Conservation (phyloP, 805 yeast genomes). For the Saturnispora quitensis region DNA sequence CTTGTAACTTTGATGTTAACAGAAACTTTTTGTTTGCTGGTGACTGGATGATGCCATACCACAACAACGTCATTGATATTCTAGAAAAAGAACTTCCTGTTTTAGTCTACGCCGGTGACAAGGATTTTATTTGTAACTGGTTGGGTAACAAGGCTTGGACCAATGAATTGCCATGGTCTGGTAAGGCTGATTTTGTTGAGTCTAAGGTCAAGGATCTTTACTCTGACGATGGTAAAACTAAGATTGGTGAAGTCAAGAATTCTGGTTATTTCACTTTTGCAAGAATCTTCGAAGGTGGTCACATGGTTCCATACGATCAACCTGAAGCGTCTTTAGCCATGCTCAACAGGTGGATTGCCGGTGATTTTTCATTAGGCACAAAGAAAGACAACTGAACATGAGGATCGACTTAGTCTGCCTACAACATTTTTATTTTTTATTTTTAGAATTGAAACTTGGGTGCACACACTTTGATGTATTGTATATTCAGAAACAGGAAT, state of each 20-base stretch:
- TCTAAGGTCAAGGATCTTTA: conserved; percentile 21
- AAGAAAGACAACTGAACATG: background rate
- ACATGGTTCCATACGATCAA: conserved; percentile 88
- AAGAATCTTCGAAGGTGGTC: conserved; percentile 77
- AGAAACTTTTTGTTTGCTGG: conserved; percentile 47
- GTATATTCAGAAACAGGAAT: too few species aligned
- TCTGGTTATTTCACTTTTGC: conserved; percentile 64
- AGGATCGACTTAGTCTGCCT: background rate
- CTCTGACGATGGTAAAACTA: conserved; percentile 27
- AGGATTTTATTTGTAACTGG: conserved; percentile 91
- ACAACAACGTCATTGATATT: conserved; percentile 44
- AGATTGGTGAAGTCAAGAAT: conserved; percentile 69
- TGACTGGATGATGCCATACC: conserved; percentile 61
- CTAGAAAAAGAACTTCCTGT: conserved; percentile 69
- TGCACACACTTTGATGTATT: background rate
- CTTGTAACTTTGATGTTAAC: conserved; percentile 44
- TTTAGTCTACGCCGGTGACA: conserved; percentile 87
- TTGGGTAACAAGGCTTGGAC: conserved; percentile 84
- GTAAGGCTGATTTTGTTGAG: conserved; percentile 24
- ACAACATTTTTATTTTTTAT: background rate
- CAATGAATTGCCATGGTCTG: conserved; percentile 56
- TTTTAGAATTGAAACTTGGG: background rate
- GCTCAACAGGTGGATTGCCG: conserved; percentile 68
- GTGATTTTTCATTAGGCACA: conserved; percentile 35
- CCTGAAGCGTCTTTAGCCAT: conserved; percentile 63